Evolutionary conservation across 805 yeast genomes (phyloP).

Genomic region (Pichia nanzhaoensis): DNA sequence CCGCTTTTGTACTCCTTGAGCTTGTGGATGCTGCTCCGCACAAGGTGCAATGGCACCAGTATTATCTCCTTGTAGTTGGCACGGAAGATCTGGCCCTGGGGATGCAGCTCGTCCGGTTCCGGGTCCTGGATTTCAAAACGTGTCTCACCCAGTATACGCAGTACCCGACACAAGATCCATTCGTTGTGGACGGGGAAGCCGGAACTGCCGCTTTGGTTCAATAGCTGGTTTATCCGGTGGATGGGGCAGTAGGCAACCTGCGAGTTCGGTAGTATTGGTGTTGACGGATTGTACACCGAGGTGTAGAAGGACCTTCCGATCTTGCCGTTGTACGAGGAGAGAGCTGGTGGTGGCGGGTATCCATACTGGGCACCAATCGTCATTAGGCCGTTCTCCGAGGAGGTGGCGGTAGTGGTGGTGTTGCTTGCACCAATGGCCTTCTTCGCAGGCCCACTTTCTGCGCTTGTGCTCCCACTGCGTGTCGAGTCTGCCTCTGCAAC

Average conservation of each 20-base stretch:
- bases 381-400: neutral
- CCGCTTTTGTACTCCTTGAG: conserved; percentile 62
- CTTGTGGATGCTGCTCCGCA: conserved; percentile 16
- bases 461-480: neutral
- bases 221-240: conserved; percentile 12
- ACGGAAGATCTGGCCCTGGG: conserved; percentile 79
- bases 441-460: neutral
- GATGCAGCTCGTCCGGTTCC: conserved; percentile 90
- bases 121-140: conserved; percentile 93
- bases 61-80: conserved; percentile 77
- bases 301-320: conserved; percentile 17
- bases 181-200: conserved; percentile 51
- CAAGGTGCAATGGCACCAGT: conserved; percentile 45
- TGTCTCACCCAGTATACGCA: conserved; percentile 41
- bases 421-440: neutral
- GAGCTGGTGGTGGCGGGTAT: conserved; percentile 14
- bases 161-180: conserved; percentile 95
- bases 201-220: conserved; percentile 27
- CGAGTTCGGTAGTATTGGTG: conserved; percentile 40
- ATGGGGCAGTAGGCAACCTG: conserved; percentile 80
- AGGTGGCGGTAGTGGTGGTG: neutral
- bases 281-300: conserved; percentile 19
- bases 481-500: neutral
- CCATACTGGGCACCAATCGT: conserved; percentile 10
- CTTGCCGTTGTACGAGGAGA: conserved; percentile 12